A percentile compares a stretch with the other conserved stretches of the same genome.
phyloP scores from a whole-genome alignment of 2,329 filamentous ascomycete species.

The Cladosporium sp. region DNA sequence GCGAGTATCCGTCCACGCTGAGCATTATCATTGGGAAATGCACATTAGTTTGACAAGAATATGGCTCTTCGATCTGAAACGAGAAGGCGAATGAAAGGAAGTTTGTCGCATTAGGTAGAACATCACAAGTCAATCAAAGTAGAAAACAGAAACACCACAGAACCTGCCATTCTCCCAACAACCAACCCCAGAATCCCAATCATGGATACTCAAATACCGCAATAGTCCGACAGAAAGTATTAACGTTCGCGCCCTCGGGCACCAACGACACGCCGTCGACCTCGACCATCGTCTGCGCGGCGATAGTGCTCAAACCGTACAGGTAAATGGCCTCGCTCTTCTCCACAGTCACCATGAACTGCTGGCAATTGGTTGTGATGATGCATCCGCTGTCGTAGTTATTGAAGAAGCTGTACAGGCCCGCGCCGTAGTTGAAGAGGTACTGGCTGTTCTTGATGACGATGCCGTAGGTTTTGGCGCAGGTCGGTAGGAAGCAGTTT shows the following conservation, averaged over 20 bases:
- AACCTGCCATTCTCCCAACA: neutral
- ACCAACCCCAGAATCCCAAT: neutral
- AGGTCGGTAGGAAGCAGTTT: conserved; percentile 48
- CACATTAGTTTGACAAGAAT: no score
- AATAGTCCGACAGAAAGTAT: conserved; percentile 24
- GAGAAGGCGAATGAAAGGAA: no score
- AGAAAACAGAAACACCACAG: no score
- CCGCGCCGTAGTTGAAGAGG: conserved; percentile 42
- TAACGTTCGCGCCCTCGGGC: conserved; percentile 21
- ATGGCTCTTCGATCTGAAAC: no score
- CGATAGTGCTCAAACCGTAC: conserved; percentile 43
- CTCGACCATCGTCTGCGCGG: conserved; percentile 42
- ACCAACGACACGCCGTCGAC: conserved; percentile 26
- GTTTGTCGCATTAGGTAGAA: no score
- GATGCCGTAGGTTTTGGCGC: conserved; percentile 73
- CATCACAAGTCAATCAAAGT: no score
- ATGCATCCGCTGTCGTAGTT: conserved; percentile 50
- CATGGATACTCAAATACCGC: conserved; percentile 30
- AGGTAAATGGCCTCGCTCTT: conserved; percentile 39
- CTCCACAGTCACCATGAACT: conserved; percentile 40
- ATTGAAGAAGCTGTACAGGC: conserved; percentile 60
- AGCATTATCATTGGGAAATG: no score
- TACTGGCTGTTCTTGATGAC: conserved; percentile 59
- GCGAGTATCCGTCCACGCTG: no score
- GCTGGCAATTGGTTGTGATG: conserved; percentile 44